phyloP scores from a whole-genome alignment of 768 basidiomycete species.

The Phanerodontia chrysosporium region DNA sequence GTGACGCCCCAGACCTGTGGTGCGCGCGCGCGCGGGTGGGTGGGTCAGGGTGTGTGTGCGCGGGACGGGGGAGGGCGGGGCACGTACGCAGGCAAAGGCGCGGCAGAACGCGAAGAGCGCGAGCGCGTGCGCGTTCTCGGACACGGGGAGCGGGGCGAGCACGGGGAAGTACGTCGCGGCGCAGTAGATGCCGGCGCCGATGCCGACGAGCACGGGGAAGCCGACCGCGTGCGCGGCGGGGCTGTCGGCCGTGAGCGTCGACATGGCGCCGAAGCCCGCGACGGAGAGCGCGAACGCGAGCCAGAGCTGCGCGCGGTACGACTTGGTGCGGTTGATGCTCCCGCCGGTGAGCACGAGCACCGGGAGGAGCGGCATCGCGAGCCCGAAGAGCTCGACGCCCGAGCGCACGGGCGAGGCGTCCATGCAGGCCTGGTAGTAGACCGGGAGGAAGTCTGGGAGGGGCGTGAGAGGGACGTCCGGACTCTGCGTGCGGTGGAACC shows the following conservation, averaged over 20 bases:
- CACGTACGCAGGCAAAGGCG: conserved; percentile 14
- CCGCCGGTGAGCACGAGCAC: conserved; percentile 29
- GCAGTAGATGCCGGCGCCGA: conserved; percentile 24
- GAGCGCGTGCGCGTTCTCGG: conserved; percentile 31
- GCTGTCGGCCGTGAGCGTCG: conserved; percentile 24
- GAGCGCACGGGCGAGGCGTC: conserved; percentile 29
- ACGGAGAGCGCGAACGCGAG: conserved; percentile 30
- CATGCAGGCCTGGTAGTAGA: conserved; percentile 41
- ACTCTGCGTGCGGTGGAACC: neutral
- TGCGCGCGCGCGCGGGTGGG: conserved; percentile 6
- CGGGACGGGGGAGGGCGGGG: neutral
- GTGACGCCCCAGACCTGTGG: conserved; percentile 54
- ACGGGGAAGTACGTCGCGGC: conserved; percentile 24
- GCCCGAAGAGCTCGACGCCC: conserved; percentile 30
- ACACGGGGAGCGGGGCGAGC: conserved; percentile 26
- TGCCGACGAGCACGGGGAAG: conserved; percentile 21
- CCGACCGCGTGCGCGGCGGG: conserved; percentile 21
- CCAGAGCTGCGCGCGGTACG: conserved; percentile 32
- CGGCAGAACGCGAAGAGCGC: conserved; percentile 26
- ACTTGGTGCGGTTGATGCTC: conserved; percentile 22
- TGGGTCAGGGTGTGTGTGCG: neutral
- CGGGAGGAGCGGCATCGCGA: conserved; percentile 27
- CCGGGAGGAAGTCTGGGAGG: conserved; percentile 32
- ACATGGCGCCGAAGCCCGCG: conserved; percentile 34
- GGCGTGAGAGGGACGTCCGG: neutral